These are phyloP conservation scores for Batrachochytrium dendrobatidis DNA, from an alignment of 371 early-diverging fungal genomes.

Conservation along the genomic window DNA sequence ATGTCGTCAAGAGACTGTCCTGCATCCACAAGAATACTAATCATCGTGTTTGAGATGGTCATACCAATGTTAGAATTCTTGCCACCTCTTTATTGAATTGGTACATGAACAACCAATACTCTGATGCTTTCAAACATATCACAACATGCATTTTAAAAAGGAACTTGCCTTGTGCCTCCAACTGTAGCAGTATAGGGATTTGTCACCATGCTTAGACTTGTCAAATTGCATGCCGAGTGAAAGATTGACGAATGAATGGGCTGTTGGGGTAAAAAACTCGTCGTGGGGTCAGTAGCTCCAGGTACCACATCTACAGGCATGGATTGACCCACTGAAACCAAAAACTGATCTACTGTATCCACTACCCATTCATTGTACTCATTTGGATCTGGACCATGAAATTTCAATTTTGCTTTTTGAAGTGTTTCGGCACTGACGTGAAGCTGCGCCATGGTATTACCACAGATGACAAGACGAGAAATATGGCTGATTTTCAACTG, in stretches of 20 bases:
- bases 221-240: conserved; percentile 42
- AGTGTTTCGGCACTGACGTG: conserved; percentile 9
- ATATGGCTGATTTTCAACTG: conserved; percentile 47
- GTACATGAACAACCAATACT: conserved; percentile 3
- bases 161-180: conserved; percentile 49
- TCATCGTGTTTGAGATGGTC: not conserved
- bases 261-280: conserved; percentile 75
- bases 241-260: conserved; percentile 68
- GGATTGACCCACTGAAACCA: conserved; percentile 15
- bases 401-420: conserved; percentile 2
- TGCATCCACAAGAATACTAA: conserved; percentile 61
- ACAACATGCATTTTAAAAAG: conserved; percentile 1
- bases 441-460: conserved; percentile 51
- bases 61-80: not conserved
- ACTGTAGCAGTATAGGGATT: conserved; percentile 75
- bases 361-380: conserved; percentile 10
- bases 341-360: conserved; percentile 16
- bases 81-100: not conserved
- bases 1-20: conserved; percentile 88
- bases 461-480: conserved; percentile 63
- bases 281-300: conserved; percentile 73
- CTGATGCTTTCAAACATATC: conserved; percentile 4
- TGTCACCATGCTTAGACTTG: conserved; percentile 59
- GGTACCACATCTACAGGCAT: conserved; percentile 79
- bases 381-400: conserved; percentile 2